A percentile compares a stretch with the other conserved stretches of the same genome.
phyloP scores from a whole-genome alignment of 1,139 yeast species.

The Suhomyces coccinellae region DNA sequence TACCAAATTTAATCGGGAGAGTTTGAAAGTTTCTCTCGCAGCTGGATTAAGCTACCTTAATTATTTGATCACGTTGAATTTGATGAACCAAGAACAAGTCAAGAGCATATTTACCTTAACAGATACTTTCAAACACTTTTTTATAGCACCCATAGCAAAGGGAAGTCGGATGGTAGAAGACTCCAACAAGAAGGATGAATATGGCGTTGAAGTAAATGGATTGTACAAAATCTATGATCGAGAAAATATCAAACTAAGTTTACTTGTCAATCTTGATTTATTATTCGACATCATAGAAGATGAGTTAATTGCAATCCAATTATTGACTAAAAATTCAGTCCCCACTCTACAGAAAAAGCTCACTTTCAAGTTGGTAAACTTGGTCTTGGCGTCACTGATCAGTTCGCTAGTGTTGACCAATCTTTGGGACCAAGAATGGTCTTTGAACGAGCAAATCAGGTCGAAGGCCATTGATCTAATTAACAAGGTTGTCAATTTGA shows the following conservation, averaged over 20 bases:
- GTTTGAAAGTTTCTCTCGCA: conserved; percentile 27
- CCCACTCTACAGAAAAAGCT: conserved; percentile 17
- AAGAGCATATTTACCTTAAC: conserved; percentile 15
- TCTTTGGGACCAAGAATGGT: neutral
- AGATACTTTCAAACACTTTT: conserved; percentile 18
- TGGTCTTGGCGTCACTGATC: conserved; percentile 20
- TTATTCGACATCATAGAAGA: conserved; percentile 15
- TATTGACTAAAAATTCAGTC: conserved; percentile 14
- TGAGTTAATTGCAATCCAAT: conserved; percentile 20
- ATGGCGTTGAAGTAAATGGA: conserved; percentile 11
- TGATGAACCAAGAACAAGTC: conserved; percentile 14
- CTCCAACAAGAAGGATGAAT: conserved; percentile 10
- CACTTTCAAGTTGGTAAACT: conserved; percentile 18
- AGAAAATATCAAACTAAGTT: conserved; percentile 12
- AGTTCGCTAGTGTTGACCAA: conserved; percentile 14
- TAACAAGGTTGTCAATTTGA: conserved; percentile 4
- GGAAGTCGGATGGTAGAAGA: conserved; percentile 17
- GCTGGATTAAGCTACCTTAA: conserved; percentile 20
- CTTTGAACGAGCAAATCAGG: neutral
- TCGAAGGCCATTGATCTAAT: conserved; percentile 11
- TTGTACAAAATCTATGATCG: conserved; percentile 6
- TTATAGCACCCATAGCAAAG: conserved; percentile 34
- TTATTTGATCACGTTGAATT: conserved; percentile 21
- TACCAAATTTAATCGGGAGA: conserved; percentile 23
- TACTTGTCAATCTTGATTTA: conserved; percentile 13